Conservation (phyloP, 257 asterid genomes). For the Solanum corneliomulleri region DNA sequence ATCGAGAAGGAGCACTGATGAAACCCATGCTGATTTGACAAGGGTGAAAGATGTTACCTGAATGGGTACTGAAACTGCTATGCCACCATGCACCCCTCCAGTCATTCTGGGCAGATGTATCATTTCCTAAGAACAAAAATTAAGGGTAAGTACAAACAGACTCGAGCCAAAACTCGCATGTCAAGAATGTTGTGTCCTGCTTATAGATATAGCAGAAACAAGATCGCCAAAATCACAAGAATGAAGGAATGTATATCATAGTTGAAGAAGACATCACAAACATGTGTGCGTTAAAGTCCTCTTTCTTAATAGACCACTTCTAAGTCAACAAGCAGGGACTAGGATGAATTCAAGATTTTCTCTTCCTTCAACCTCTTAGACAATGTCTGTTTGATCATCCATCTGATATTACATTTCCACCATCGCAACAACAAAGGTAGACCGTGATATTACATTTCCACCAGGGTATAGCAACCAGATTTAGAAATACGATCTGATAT, state of each 20-base stretch:
- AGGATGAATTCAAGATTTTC: neutral
- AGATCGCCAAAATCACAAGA: neutral
- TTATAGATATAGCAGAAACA: neutral
- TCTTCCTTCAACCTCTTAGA: neutral
- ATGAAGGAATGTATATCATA: neutral
- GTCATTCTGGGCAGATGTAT: constrained; percentile 44
- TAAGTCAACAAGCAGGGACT: neutral
- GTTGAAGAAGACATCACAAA: neutral
- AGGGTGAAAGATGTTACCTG: constrained; percentile 29
- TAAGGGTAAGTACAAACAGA: neutral
- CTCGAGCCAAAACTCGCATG: neutral
- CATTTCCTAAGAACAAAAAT: constrained; percentile 35
- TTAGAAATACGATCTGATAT: neutral
- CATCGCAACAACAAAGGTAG: neutral
- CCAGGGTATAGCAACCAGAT: neutral
- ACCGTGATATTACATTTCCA: neutral
- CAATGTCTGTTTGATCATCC: neutral
- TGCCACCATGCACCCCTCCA: constrained; percentile 97
- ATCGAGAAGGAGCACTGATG: neutral
- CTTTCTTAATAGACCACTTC: neutral
- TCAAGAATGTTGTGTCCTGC: neutral
- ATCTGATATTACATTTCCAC: neutral
- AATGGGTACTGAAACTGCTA: constrained; percentile 58
- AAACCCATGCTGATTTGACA: neutral
- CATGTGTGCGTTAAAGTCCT: neutral